Evolutionary conservation across 371 early-diverging fungal species (phyloP), one percentile per base, ranked within the genome.

Genomic region (Parasitella parasitica): DNA sequence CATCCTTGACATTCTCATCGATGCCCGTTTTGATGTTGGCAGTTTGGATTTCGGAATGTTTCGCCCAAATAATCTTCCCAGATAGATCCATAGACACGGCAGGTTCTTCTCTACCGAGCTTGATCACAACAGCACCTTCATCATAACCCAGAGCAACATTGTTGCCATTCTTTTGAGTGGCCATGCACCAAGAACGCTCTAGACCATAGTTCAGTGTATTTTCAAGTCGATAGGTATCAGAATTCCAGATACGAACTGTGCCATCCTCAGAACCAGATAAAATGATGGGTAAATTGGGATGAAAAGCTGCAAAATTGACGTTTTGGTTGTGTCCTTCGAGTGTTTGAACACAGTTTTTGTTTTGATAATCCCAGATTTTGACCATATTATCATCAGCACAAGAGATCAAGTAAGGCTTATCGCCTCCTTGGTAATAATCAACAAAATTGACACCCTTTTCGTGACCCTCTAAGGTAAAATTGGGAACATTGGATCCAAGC

Each of bases 311-410:
- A 56, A 93, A 89, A 26, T 93, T 91, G n/a, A 99, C 95, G 68
- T 99, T 99, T 61, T 99, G 94, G 13, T 93, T 86, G 76, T 99
- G 99, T 3, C 99, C 99, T 75, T 97, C 95, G 43, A 99, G 85
- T 1, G 94, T 96, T 64, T 95, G 96, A 5, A 99, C 95, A 64
- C 99, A 97, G 26, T 94, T 92, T 78, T 96, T 98, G 84, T 95
- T 99, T 72, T 98, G 98, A 72, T 99, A 99, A 80, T 99, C 98
- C 99, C 99, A 99, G 28, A 99, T 89, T 69, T 98, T 97, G 63
- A 97, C 93, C 22, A 88, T 48, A n/a, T 70, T 74, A 61, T 97
- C 98, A 70, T 97, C 98, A 27, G 92, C 97, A 15, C 93, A 96
- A 46, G 90, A 90, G 49, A 96, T 88, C 37, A 97, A 77, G 64